phyloP scores from a whole-genome alignment of 805 yeast species.

The Cyberlindnera maritima region DNA sequence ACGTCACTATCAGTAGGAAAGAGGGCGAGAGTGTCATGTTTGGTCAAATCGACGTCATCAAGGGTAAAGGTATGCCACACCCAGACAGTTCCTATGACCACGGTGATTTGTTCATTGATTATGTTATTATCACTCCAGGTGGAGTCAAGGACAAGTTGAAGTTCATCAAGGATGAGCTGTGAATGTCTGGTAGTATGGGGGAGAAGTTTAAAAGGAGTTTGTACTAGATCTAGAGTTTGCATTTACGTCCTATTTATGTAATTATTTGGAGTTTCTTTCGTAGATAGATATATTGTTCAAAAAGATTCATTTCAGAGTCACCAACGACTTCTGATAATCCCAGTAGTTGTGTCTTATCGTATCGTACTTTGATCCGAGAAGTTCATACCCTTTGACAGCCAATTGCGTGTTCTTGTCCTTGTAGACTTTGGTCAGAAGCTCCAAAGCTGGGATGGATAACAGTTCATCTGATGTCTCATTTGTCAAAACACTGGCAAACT shows the following conservation, averaged over 20 bases:
- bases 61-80: conserved; percentile 86
- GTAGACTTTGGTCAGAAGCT: conserved; percentile 52
- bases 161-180: conserved; percentile 26
- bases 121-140: conserved; percentile 44
- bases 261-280: too few relatives aligned
- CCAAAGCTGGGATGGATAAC: conserved; percentile 61
- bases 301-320: not conserved
- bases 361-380: conserved; percentile 53
- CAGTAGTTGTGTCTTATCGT: conserved; percentile 64
- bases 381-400: conserved; percentile 45
- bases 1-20: conserved; percentile 42
- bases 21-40: conserved; percentile 51
- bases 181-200: not conserved
- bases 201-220: not conserved
- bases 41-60: conserved; percentile 70
- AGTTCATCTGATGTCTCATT: conserved; percentile 18
- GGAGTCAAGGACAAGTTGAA: conserved; percentile 26
- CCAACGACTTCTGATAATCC: conserved; percentile 40
- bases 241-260: not conserved
- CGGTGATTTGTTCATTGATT: conserved; percentile 53
- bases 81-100: conserved; percentile 44
- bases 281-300: too few relatives aligned
- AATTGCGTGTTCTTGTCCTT: conserved; percentile 27
- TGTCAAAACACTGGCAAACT: conserved; percentile 36
- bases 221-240: not conserved